A percentile compares a stretch with the other conserved stretches of the same genome.
Evolutionary conservation across 1,284 basidiomycete genomes (phyloP).

Genomic region (Melampsora abietis-canadensis): DNA sequence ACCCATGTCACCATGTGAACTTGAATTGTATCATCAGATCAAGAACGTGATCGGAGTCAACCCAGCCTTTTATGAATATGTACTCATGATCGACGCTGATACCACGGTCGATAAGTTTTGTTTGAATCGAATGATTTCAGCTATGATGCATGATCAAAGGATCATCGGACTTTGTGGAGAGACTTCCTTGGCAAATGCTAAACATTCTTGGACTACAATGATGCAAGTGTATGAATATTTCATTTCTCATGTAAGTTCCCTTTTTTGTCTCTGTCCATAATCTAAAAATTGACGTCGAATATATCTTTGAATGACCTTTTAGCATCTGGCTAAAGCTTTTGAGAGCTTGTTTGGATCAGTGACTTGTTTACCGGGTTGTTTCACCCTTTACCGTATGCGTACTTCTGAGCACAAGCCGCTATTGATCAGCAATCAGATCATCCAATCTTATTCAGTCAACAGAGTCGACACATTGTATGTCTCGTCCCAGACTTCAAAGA

Average conservation of each 20-base stretch:
- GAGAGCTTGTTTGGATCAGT: conserved; percentile 95
- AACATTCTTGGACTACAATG: conserved; percentile 94
- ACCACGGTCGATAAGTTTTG: conserved; percentile 83
- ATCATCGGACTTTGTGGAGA: conserved; percentile 90
- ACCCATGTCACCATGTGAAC: conserved; percentile 92
- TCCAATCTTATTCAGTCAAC: conserved; percentile 91
- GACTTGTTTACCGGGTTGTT: conserved; percentile 93
- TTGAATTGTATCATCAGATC: conserved; percentile 98
- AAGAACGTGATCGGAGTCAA: conserved; percentile 99
- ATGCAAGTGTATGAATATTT: conserved; percentile 69
- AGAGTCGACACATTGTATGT: conserved; percentile 94
- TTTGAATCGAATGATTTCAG: conserved; percentile 83
- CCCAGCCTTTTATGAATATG: conserved; percentile 94
- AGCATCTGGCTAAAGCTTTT: conserved; percentile 96
- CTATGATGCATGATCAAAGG: conserved; percentile 82
- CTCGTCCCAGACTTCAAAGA: not conserved
- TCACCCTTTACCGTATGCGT: conserved; percentile 86
- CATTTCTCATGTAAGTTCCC: conserved; percentile 49
- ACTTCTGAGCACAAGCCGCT: conserved; percentile 67
- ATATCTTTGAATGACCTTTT: conserved; percentile 58
- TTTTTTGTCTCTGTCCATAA: conserved; percentile 4
- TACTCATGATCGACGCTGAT: conserved; percentile 96
- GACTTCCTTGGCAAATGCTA: conserved; percentile 81
- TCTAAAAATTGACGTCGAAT: conserved; percentile 7
- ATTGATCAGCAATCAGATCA: conserved; percentile 70